Base-by-base conservation (phyloP, 768 basidiomycete species). In the Mycena maculata region DNA sequence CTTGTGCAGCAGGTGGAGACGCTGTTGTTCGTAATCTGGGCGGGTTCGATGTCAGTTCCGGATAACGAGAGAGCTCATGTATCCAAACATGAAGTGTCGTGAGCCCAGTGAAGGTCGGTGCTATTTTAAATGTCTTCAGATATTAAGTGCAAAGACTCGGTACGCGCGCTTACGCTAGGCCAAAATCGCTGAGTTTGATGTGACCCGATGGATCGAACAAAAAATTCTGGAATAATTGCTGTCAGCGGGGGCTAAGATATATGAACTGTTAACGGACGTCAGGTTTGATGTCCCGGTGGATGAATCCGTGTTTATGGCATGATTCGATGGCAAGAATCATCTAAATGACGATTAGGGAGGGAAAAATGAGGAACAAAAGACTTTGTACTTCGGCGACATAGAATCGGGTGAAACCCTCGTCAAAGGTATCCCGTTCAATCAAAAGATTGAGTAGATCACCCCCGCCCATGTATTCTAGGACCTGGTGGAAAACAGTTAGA, bases 211-310 rank as follows among this genome's bases (percentile, higher is more conserved):
- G 91, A 78, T 94, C 92, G 82, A 99, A 96, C 58, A 99, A 85
- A 83, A 98, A 99, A 79, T 99, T 98, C 94, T 95, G 31, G 63
- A 56, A 45, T 42, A 64, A 67, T 58, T 53, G 67, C 60, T 65
- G 65, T 71, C 60, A 53, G 66, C 36, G 74, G 60, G 42, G 62
- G 56, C 49, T 65, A 41, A 69, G 61, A 54, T 47, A 60, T 69
- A 65, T 71, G 64, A 72, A 65, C 66, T 52, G 60, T 50, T 69
- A 38, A 66, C 66, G 66, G 77, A 93, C 92, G 80, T 96, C 94
- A 73, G 95, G 93, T 80, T 98, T 96, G 81, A 98, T 96, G 82
- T 99, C 97, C 67, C 97, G 89, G 82, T 99, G 97, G 74, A 99
- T 98, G 81, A 96, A 99, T 12, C 96, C 96, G 73, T 93, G 90